Conservation (phyloP, 129 eudicot genomes). For the Chrysanthemum seticuspe region DNA sequence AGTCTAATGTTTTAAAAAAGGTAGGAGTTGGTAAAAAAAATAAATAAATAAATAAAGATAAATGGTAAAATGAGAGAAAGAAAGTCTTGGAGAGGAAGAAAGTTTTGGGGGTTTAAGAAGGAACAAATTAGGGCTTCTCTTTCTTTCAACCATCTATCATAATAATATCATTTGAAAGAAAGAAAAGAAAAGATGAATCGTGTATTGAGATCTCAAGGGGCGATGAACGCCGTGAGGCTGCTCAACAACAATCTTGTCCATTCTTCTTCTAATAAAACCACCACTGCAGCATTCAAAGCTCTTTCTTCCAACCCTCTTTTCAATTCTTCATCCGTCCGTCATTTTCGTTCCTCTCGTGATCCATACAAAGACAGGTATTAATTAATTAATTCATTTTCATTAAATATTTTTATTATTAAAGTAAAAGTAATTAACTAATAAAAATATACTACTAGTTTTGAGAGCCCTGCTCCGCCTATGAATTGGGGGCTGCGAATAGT, state of each 20-base stretch:
- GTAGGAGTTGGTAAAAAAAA: too few relatives aligned
- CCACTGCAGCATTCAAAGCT: neutral
- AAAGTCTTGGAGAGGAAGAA: neutral
- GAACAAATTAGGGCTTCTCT: conserved; percentile 25
- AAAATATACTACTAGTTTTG: too few relatives aligned
- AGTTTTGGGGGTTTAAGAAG: conserved; percentile 17
- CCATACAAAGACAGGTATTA: conserved; percentile 30
- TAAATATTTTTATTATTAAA: too few relatives aligned
- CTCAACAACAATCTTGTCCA: neutral
- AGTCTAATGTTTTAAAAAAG: too few relatives aligned
- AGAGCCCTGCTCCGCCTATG: conserved; percentile 40
- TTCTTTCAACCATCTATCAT: too few relatives aligned
- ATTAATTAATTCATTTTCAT: too few relatives aligned
- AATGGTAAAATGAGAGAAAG: too few relatives aligned
- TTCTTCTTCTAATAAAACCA: neutral
- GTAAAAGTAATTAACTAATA: too few relatives aligned
- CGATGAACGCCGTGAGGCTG: conserved; percentile 25
- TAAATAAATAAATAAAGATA: too few relatives aligned
- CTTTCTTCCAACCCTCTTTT: conserved; percentile 7
- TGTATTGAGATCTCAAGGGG: conserved; percentile 25
- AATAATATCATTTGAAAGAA: neutral
- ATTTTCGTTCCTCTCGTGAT: conserved; percentile 50
- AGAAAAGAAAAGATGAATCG: conserved; percentile 14
- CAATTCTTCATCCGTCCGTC: conserved; percentile 29
- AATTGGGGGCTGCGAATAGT: conserved; percentile 93